Base-by-base conservation (phyloP, 257 asterid species). In the Solanum tarapatanum region DNA sequence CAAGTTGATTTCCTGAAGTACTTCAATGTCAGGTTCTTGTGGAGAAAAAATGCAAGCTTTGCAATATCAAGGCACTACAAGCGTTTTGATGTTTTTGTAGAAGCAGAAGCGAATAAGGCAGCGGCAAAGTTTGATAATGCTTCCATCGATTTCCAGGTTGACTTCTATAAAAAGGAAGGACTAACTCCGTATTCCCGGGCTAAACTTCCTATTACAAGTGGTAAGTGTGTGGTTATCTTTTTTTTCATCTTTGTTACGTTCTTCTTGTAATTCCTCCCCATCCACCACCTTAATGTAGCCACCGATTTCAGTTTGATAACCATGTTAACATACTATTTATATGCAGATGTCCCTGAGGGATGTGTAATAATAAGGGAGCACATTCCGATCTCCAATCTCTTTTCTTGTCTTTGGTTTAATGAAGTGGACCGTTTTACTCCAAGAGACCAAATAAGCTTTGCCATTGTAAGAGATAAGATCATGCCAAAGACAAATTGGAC, bases 341-440 rank as follows among this genome's bases (percentile, higher is more conserved):
- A 88, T 64, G 66, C 88, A 96, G 99, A 96, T 94, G 99, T 96
- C 87, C 99, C 99, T 5, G 98, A 96, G 92, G 99, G 99, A 84
- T 96, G 99, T 89, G 98, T 95, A 37, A 94, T 96, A 86, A 86
- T 96, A 85, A 93, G 91, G 92, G 99, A 96, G 90, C 99, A 96
- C 89, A 88, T 92, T 85, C 99, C 99, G 11, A 93, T 96, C 88
- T 88, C 98, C 88, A 94, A 96, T 88, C 98, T 96, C 76, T 96
- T 94, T 89, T 94, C 98, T 32, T 96, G 99, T 88, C 98, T 95
- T 55, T 95, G 99, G 99, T 96, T 95, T 87, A 95, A 94, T 35
- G 98, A 96, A 90, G 98, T 96, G 32, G 99, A 96, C 82, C 97
- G 99, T 26, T 96, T 95, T 85, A 96, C 99, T 6, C 94, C 99